phyloP scores from a whole-genome alignment of 352 stramenopile species.

The Phytophthora colocasiae region DNA sequence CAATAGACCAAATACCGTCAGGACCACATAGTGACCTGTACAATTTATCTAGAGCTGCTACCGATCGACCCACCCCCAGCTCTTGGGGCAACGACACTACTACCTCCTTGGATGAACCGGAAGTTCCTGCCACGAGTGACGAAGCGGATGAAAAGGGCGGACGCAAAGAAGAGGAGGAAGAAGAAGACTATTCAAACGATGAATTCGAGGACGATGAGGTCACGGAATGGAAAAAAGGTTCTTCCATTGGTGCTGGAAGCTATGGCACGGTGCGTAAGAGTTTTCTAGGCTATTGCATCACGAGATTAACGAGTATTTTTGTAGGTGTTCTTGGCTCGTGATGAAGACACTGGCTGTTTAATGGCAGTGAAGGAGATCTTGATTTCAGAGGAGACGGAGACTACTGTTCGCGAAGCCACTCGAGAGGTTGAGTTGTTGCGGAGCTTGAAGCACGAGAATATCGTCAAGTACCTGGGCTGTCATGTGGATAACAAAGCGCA shows the following conservation, averaged over 20 bases:
- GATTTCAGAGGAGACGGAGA: slow-evolving; percentile 49
- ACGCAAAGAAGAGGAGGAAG: slow-evolving; percentile 16
- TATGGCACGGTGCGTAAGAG: slow-evolving; percentile 58
- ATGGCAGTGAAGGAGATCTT: slow-evolving; percentile 84
- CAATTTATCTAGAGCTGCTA: slow-evolving; percentile 14
- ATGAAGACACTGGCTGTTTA: slow-evolving; percentile 88
- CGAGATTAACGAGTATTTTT: not conserved
- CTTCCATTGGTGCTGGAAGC: slow-evolving; percentile 65
- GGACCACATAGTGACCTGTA: slow-evolving; percentile 9
- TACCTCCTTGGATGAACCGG: slow-evolving; percentile 7
- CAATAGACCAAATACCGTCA: slow-evolving; percentile 9
- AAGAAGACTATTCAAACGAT: slow-evolving; percentile 51
- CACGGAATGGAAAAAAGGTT: slow-evolving; percentile 64
- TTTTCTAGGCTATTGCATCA: not conserved
- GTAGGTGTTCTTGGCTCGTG: slow-evolving; percentile 91
- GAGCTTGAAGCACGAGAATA: slow-evolving; percentile 89
- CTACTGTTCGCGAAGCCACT: slow-evolving; percentile 47
- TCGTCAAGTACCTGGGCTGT: slow-evolving; percentile 93
- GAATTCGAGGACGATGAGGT: slow-evolving; percentile 60
- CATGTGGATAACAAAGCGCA: slow-evolving; percentile 71
- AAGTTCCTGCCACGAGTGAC: not conserved
- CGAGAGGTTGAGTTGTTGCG: slow-evolving; percentile 91
- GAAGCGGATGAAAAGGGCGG: slow-evolving; percentile 15
- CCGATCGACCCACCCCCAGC: not conserved
- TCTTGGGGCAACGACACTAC: slow-evolving; percentile 20